A percentile compares a stretch with the other conserved stretches of the same genome.
phyloP scores from a whole-genome alignment of 176 grass and related monocot species.

The Chrysopogon serrulatus region DNA sequence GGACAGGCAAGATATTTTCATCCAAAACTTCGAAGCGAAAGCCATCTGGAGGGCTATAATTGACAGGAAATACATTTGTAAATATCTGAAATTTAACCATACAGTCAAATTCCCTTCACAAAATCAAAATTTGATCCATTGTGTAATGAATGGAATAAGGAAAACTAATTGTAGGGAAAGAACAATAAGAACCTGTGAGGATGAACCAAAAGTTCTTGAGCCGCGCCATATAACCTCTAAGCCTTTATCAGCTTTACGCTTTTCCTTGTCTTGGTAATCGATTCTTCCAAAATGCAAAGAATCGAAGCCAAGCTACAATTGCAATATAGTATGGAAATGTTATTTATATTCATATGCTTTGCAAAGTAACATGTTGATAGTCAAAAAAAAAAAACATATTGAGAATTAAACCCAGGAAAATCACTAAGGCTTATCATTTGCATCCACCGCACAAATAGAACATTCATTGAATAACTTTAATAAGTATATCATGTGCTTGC shows the following conservation, averaged over 20 bases:
- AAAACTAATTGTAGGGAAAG: not conserved
- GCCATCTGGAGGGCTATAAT: conserved; percentile 82
- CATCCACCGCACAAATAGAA: not conserved
- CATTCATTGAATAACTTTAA: not conserved
- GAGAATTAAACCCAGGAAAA: not conserved
- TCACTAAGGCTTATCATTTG: not conserved
- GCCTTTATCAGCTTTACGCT: conserved; percentile 61
- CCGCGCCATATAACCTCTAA: conserved; percentile 90
- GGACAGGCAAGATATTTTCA: conserved; percentile 53
- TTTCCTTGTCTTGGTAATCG: conserved; percentile 83
- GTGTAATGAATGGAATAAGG: conserved; percentile 4
- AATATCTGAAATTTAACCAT: conserved; percentile 67
- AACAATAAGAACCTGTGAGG: conserved; percentile 65
- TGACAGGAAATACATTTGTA: conserved; percentile 87
- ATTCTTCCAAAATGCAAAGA: conserved; percentile 94
- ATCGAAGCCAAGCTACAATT: conserved; percentile 77
- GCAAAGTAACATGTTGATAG: not conserved
- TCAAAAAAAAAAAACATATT: not conserved
- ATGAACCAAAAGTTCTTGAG: conserved; percentile 77
- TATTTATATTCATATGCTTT: not conserved
- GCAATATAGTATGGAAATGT: conserved; percentile 12
- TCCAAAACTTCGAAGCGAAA: conserved; percentile 73
- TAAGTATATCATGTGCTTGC: not conserved
- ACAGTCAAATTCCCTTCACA: not conserved
- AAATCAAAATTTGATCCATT: not conserved